Percentiles rank a stretch among this genome's conserved stretches.
Evolutionary conservation across 495 filamentous ascomycete species (phyloP).

Genomic region (Letharia columbiana): DNA sequence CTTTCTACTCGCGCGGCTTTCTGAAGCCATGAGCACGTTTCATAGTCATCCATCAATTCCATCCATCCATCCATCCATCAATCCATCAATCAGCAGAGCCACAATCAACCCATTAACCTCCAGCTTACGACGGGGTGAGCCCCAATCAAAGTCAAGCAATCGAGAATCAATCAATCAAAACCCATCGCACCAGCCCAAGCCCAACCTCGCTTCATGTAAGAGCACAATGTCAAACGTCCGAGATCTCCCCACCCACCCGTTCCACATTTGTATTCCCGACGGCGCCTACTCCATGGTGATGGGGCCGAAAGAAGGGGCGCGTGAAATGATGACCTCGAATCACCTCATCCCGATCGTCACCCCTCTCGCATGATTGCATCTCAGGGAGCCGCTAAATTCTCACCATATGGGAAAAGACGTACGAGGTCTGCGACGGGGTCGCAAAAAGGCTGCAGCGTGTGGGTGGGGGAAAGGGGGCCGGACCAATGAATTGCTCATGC

Average conservation of each 20-base stretch:
- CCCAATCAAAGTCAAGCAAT: neutral
- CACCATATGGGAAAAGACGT: neutral
- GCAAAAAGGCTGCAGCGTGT: neutral
- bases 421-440: neutral
- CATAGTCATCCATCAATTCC: neutral
- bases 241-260: neutral
- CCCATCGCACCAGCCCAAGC: neutral
- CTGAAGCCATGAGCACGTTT: neutral
- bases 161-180: too few species aligned
- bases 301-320: neutral
- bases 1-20: neutral
- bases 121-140: neutral
- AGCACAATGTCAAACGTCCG: neutral
- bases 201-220: neutral
- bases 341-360: neutral
- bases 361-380: neutral
- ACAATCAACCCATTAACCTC: too few species aligned
- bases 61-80: neutral
- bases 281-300: neutral
- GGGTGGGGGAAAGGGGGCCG: neutral
- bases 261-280: neutral
- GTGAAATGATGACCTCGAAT: neutral
- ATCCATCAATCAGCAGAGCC: too few species aligned
- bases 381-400: neutral
- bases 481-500: neutral